Evolutionary conservation across 2,329 filamentous ascomycete species (phyloP).

Genomic region (Beauveria brongniartii): DNA sequence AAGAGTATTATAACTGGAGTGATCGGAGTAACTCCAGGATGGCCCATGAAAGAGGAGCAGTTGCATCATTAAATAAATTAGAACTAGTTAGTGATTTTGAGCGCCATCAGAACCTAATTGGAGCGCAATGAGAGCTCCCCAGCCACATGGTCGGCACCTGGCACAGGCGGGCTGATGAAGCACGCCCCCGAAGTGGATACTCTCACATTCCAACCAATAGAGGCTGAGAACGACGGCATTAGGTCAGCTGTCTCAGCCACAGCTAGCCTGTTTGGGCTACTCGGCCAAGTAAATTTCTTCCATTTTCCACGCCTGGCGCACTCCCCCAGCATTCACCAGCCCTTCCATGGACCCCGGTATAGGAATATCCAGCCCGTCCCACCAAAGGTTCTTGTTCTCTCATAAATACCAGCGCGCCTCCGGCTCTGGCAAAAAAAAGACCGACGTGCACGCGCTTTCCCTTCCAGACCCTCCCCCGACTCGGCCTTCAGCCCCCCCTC

Average conservation of each 20-base stretch:
- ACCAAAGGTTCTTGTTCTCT: slow-evolving; percentile 30
- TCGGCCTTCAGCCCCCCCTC: slow-evolving; percentile 9
- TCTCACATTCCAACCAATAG: neutral
- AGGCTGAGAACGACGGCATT: neutral
- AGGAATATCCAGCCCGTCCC: slow-evolving; percentile 27
- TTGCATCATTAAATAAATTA: neutral
- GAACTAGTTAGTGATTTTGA: neutral
- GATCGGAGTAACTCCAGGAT: neutral
- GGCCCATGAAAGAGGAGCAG: neutral
- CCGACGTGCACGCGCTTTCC: slow-evolving; percentile 40
- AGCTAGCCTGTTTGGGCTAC: slow-evolving; percentile 12
- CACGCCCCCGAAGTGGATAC: too few relatives aligned
- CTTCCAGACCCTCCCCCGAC: slow-evolving; percentile 28
- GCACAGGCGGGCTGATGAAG: neutral
- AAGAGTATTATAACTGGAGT: neutral
- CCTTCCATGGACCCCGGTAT: slow-evolving; percentile 29
- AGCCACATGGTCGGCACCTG: neutral
- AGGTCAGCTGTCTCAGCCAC: slow-evolving; percentile 3
- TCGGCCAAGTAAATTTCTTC: slow-evolving; percentile 29
- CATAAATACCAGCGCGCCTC: slow-evolving; percentile 40
- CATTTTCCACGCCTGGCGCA: neutral
- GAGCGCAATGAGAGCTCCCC: slow-evolving; percentile 1
- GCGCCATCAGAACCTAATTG: neutral
- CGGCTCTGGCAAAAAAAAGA: slow-evolving; percentile 31
- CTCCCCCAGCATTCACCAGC: slow-evolving; percentile 15